Percentiles rank a stretch among this genome's conserved stretches.
These are phyloP conservation scores for Sphagnum tenellum DNA, from an alignment of 225 moss, liverwort and hornwort genomes.

Conservation along the genomic window DNA sequence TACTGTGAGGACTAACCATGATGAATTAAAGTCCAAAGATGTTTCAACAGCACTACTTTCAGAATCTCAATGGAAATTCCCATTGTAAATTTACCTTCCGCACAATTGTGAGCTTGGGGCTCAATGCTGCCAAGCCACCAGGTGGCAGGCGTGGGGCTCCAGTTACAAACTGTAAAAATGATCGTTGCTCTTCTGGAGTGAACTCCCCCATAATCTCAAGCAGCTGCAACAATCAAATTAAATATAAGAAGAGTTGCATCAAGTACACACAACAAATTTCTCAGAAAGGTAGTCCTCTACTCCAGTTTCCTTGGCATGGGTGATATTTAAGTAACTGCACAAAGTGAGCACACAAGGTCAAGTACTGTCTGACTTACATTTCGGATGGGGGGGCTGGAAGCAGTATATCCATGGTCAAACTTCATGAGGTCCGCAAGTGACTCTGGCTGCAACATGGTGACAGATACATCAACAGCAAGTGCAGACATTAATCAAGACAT, in stretches of 20 bases:
- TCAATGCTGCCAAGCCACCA: slow-evolving; percentile 85
- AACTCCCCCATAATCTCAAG: slow-evolving; percentile 97
- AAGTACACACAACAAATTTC: no score
- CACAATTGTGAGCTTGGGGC: slow-evolving; percentile 94
- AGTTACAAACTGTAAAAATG: slow-evolving; percentile 92
- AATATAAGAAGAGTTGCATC: no score
- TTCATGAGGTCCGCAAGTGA: slow-evolving; percentile 87
- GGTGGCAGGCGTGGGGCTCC: slow-evolving; percentile 95
- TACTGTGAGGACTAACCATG: no score
- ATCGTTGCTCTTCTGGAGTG: slow-evolving; percentile 77
- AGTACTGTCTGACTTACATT: slow-evolving; percentile 46
- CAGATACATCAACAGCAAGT: no score
- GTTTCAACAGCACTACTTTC: no score
- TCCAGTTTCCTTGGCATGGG: no score
- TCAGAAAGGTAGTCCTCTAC: no score
- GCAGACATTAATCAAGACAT: no score
- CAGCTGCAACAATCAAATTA: slow-evolving; percentile 35
- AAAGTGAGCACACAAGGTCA: no score
- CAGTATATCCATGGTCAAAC: slow-evolving; percentile 98
- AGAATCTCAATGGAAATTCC: no score
- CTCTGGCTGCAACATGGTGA: slow-evolving; percentile 47
- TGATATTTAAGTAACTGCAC: no score
- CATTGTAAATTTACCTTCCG: slow-evolving; percentile 53
- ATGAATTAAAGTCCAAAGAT: no score
- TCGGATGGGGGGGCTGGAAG: slow-evolving; percentile 87